These are phyloP conservation scores for Agaricus blazei DNA, from an alignment of 768 basidiomycete genomes.

Conservation along the genomic window DNA sequence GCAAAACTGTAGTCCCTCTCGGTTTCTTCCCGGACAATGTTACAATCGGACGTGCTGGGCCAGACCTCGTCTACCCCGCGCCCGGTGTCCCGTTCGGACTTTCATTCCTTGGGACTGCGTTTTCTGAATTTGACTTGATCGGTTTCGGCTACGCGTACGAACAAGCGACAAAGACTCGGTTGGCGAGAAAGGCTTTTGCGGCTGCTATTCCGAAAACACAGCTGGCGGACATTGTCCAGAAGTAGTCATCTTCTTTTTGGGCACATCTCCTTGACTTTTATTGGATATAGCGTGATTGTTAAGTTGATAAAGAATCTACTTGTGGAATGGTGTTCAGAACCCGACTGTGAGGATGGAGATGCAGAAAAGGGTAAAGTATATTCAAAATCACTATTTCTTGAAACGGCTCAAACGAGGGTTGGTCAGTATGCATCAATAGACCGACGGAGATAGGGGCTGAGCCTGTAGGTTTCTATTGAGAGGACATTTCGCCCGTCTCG, in stretches of 20 bases:
- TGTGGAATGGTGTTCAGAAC: too few relatives aligned
- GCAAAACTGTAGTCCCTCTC: conserved; percentile 39
- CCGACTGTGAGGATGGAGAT: too few relatives aligned
- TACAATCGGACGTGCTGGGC: conserved; percentile 32
- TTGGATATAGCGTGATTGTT: too few relatives aligned
- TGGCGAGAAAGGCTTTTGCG: conserved; percentile 41
- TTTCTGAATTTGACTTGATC: conserved; percentile 53
- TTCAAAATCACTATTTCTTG: too few relatives aligned
- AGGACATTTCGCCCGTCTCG: too few relatives aligned
- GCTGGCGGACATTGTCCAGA: conserved; percentile 26
- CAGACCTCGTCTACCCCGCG: conserved; percentile 38
- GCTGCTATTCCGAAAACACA: conserved; percentile 56
- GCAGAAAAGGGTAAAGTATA: too few relatives aligned
- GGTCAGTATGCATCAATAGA: too few relatives aligned
- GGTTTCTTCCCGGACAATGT: conserved; percentile 52
- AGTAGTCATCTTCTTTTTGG: neutral
- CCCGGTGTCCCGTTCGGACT: conserved; percentile 60
- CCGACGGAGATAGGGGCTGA: too few relatives aligned
- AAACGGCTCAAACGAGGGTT: too few relatives aligned
- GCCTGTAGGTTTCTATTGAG: too few relatives aligned
- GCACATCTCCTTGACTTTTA: too few relatives aligned
- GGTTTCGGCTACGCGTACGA: conserved; percentile 62
- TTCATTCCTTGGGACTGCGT: conserved; percentile 58
- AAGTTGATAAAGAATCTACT: too few relatives aligned
- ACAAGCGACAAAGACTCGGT: conserved; percentile 51